Percentiles rank a stretch among this genome's conserved stretches.
phyloP scores from a whole-genome alignment of 345 rosid genomes.

The Zanthoxylum bungeanum region DNA sequence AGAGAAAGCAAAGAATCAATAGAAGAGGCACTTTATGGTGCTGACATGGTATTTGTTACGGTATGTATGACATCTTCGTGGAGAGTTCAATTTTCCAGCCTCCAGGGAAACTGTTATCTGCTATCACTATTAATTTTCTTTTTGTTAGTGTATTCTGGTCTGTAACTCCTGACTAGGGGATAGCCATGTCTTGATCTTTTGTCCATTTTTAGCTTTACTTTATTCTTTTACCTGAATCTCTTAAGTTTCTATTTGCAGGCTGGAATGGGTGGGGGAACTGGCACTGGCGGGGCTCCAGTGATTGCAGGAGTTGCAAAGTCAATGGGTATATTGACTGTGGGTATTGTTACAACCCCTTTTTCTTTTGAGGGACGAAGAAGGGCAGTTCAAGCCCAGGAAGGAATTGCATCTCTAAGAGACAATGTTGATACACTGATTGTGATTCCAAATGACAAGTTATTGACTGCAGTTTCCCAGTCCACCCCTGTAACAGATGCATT shows the following conservation, averaged over 20 bases:
- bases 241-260: slow-evolving; percentile 48
- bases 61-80: slow-evolving; percentile 42
- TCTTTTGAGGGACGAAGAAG: slow-evolving; percentile 98
- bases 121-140: too few species aligned
- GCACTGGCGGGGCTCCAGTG: slow-evolving; percentile 94
- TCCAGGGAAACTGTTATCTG: background rate
- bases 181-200: background rate
- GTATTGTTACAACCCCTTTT: slow-evolving; percentile 94
- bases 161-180: too few species aligned
- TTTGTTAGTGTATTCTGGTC: too few species aligned
- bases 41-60: slow-evolving; percentile 98
- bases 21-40: slow-evolving; percentile 85
- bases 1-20: slow-evolving; percentile 82
- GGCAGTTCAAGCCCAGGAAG: slow-evolving; percentile 95
- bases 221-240: slow-evolving; percentile 14
- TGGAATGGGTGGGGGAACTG: slow-evolving; percentile 99
- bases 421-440: slow-evolving; percentile 95
- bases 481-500: slow-evolving; percentile 98
- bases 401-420: slow-evolving; percentile 86
- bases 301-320: slow-evolving; percentile 94
- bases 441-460: slow-evolving; percentile 95
- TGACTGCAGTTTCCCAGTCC: slow-evolving; percentile 82
- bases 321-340: slow-evolving; percentile 96
- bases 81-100: background rate
- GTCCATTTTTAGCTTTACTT: slow-evolving; percentile 3